Evolutionary conservation across 2,329 filamentous ascomycete species (phyloP).

Genomic region (Harringtonia lauricola): DNA sequence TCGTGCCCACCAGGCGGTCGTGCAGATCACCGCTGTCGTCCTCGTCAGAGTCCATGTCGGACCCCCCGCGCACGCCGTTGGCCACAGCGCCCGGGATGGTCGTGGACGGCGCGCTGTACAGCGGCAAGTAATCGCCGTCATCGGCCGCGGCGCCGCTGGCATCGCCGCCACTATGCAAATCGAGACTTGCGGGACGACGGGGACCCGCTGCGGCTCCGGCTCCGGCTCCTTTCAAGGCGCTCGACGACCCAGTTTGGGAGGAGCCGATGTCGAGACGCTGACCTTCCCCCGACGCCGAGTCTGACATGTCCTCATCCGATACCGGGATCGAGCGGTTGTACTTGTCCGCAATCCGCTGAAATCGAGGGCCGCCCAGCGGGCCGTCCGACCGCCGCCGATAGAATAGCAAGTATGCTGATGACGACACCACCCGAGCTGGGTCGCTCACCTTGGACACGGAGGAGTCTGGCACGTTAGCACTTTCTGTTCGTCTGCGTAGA

Average conservation of each 20-base stretch:
- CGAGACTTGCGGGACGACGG: conserved; percentile 48
- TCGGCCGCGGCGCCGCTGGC: conserved; percentile 14
- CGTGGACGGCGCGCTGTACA: background rate
- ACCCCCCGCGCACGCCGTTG: background rate
- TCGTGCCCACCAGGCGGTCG: background rate
- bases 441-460: conserved; percentile 53
- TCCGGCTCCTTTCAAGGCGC: conserved; percentile 69
- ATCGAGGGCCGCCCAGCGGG: conserved; percentile 68
- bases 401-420: conserved; percentile 85
- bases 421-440: conserved; percentile 53
- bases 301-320: conserved; percentile 30
- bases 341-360: conserved; percentile 58
- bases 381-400: conserved; percentile 73
- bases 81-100: conserved; percentile 6
- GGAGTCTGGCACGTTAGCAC: too few species aligned
- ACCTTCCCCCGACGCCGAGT: conserved; percentile 57
- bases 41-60: background rate
- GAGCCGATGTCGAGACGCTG: conserved; percentile 72
- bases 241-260: conserved; percentile 86
- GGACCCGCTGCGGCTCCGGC: conserved; percentile 68
- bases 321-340: conserved; percentile 40
- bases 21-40: background rate
- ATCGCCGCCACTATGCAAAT: conserved; percentile 33
- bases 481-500: background rate
- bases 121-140: conserved; percentile 14